phyloP scores from a whole-genome alignment of 495 filamentous ascomycete genomes.

The Platismatia glauca region DNA sequence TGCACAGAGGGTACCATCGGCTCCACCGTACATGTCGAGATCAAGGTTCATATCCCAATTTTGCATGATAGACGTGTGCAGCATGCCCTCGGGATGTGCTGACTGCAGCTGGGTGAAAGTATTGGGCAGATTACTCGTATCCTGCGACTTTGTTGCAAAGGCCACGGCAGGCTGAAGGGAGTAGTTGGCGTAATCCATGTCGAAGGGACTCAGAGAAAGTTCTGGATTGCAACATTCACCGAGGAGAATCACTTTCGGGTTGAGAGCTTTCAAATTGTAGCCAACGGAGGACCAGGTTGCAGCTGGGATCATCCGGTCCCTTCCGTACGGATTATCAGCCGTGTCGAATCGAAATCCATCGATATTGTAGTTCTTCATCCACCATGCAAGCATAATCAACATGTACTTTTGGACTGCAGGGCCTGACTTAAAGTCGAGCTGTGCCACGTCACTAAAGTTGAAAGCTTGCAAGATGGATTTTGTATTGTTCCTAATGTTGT shows the following conservation, averaged over 20 bases:
- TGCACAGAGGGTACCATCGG: not conserved
- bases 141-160: not conserved
- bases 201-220: constrained; percentile 1
- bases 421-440: not conserved
- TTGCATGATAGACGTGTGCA: constrained; percentile 9
- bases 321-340: constrained; percentile 5
- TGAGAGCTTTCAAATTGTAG: not conserved
- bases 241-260: constrained; percentile 3
- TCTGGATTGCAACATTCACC: constrained; percentile 6
- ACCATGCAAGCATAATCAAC: constrained; percentile 4
- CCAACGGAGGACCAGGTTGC: not conserved
- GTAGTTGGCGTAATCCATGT: constrained; percentile 8
- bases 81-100: constrained; percentile 1
- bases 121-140: not conserved
- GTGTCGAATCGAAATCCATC: constrained; percentile 10
- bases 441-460: constrained; percentile 6
- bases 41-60: constrained; percentile 7
- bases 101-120: not conserved
- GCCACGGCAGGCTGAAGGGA: constrained; percentile 8
- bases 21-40: constrained; percentile 4
- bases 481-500: not conserved
- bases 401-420: constrained; percentile 5
- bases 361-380: constrained; percentile 2
- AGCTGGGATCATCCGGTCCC: constrained; percentile 7
- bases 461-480: not conserved